Evolutionary conservation across 768 basidiomycete genomes (phyloP).

Genomic region (Naganishia onofrii): DNA sequence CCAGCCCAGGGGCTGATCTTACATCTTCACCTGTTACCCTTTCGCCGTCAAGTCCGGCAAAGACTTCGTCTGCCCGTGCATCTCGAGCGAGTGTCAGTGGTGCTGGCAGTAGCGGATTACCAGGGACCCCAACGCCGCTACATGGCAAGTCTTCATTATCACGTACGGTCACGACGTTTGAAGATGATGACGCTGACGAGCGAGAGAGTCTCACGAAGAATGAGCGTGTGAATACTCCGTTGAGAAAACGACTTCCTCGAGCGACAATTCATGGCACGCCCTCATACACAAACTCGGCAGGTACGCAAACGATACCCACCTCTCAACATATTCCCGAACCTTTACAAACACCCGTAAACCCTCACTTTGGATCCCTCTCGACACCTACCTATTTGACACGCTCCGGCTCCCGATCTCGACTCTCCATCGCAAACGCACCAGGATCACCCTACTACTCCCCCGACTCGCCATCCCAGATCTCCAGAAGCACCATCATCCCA

Average conservation of each 20-base stretch:
- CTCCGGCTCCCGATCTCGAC: conserved; percentile 11
- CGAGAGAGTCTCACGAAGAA: not conserved
- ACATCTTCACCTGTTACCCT: not conserved
- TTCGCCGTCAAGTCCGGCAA: not conserved
- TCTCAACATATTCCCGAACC: not conserved
- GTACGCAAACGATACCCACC: conserved; percentile 2
- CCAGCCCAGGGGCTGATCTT: not conserved
- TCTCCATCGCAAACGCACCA: not conserved
- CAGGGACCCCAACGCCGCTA: conserved; percentile 12
- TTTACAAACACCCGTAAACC: not conserved
- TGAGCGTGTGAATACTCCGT: not conserved
- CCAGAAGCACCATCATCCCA: conserved; percentile 28
- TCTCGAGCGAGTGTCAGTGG: not conserved
- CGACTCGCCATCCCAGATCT: conserved; percentile 24
- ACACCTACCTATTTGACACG: not conserved
- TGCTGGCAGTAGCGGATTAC: not conserved
- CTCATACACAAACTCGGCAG: not conserved
- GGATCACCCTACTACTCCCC: conserved; percentile 25
- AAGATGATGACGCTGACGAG: not conserved
- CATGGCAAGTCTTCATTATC: conserved; percentile 12
- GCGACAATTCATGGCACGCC: conserved; percentile 12
- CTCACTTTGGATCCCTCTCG: not conserved
- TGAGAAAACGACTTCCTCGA: conserved; percentile 14
- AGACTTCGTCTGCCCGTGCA: conserved; percentile 1
- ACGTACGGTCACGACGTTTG: conserved; percentile 11